Percentiles rank a stretch among this genome's conserved stretches.
phyloP scores from a whole-genome alignment of 1,284 basidiomycete genomes.

The Pisolithus thermaeus region DNA sequence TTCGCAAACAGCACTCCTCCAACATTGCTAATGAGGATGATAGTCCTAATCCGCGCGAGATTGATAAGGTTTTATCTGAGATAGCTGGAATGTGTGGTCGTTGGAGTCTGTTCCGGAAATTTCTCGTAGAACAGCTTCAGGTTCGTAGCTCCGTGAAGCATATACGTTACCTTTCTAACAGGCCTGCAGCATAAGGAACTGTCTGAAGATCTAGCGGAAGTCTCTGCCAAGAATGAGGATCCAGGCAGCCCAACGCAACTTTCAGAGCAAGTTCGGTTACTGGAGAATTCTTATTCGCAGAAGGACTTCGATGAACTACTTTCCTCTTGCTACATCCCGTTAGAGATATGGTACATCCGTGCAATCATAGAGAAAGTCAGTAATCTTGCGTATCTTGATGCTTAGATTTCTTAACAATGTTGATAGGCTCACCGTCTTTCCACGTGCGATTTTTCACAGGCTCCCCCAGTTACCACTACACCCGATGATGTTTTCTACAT shows the following conservation, averaged over 20 bases:
- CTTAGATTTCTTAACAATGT: conserved; percentile 2
- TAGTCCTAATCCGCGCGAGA: conserved; percentile 77
- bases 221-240: not conserved
- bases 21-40: conserved; percentile 51
- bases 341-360: conserved; percentile 93
- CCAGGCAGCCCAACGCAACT: not conserved
- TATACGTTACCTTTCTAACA: conserved; percentile 1
- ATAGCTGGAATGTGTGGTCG: conserved; percentile 84
- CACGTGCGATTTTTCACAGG: conserved; percentile 61
- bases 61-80: conserved; percentile 86
- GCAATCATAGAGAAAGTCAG: conserved; percentile 81
- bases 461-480: conserved; percentile 58
- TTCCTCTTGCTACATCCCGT: conserved; percentile 73
- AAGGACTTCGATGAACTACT: conserved; percentile 66
- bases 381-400: conserved; percentile 1
- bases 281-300: conserved; percentile 52
- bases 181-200: conserved; percentile 13
- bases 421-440: conserved; percentile 67
- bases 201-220: conserved; percentile 1
- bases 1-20: conserved; percentile 35
- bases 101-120: conserved; percentile 89
- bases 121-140: conserved; percentile 69
- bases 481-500: conserved; percentile 96
- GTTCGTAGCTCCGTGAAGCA: conserved; percentile 29
- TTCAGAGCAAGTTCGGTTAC: conserved; percentile 14